Evolutionary conservation across 1,284 basidiomycete genomes (phyloP).

Genomic region (Dichomitus squalens): DNA sequence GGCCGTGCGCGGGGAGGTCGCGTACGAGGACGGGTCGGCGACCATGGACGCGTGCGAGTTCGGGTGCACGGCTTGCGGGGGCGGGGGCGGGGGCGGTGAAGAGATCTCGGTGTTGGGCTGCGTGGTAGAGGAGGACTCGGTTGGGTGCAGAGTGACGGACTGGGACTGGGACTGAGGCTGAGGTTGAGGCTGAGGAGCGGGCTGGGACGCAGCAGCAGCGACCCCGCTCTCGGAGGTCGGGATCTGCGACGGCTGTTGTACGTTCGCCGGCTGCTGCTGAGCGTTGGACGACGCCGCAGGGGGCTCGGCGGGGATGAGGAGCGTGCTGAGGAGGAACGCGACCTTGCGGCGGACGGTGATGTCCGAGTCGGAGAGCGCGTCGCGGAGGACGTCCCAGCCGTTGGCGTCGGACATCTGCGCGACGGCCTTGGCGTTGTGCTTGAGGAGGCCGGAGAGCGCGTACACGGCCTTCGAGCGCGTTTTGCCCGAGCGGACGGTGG

Average conservation of each 20-base stretch:
- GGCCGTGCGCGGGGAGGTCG: conserved; percentile 50
- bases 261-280: conserved; percentile 3
- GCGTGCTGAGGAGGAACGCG: conserved; percentile 80
- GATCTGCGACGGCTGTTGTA: conserved; percentile 13
- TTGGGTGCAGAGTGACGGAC: conserved; percentile 19
- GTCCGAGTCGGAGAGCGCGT: conserved; percentile 75
- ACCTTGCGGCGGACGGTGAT: conserved; percentile 82
- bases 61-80: conserved; percentile 44
- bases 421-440: conserved; percentile 80
- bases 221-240: conserved; percentile 3
- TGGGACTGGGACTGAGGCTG: conserved; percentile 4
- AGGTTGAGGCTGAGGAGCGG: background rate
- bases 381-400: conserved; percentile 74
- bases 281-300: conserved; percentile 12
- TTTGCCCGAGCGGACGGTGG: conserved; percentile 48
- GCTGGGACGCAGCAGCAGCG: background rate
- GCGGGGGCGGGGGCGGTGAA: conserved; percentile 55
- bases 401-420: conserved; percentile 53
- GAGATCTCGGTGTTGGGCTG: conserved; percentile 29
- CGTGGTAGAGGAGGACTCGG: conserved; percentile 3
- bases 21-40: conserved; percentile 36
- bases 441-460: conserved; percentile 81
- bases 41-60: conserved; percentile 71
- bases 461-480: conserved; percentile 87
- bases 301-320: conserved; percentile 61